A percentile compares a stretch with the other conserved stretches of the same genome.
phyloP scores from a whole-genome alignment of 441 rosid species.

The Hura crepitans region DNA sequence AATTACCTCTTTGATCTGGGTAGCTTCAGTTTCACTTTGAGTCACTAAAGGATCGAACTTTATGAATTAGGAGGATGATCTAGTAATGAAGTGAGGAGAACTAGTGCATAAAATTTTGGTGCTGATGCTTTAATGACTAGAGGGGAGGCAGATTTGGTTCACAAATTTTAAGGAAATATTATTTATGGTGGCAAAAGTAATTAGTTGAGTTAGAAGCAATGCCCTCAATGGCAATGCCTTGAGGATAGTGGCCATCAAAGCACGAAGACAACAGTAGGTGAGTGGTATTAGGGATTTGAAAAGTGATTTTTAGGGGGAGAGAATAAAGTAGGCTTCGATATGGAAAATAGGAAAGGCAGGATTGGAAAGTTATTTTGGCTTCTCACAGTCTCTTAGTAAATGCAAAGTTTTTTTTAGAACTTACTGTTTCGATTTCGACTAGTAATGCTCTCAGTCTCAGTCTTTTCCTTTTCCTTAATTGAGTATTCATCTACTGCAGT shows the following conservation, averaged over 20 bases:
- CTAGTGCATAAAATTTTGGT: conserved; percentile 9
- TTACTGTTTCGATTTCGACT: too few species aligned
- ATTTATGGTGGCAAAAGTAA: conserved; percentile 4
- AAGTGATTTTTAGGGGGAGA: too few species aligned
- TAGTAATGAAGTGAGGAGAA: conserved; percentile 31
- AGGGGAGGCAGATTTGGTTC: conserved; percentile 36
- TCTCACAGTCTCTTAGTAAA: too few species aligned
- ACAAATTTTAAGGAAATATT: conserved; percentile 23
- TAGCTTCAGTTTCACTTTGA: conserved; percentile 53
- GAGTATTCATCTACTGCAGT: too few species aligned
- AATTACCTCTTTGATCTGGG: conserved; percentile 45
- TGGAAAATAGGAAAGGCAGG: too few species aligned
- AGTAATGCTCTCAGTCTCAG: too few species aligned
- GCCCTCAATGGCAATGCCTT: conserved; percentile 51
- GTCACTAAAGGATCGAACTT: conserved; percentile 53
- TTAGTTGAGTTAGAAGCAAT: conserved; percentile 25
- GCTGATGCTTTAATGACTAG: conserved; percentile 34
- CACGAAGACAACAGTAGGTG: too few species aligned
- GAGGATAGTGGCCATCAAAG: conserved; percentile 60
- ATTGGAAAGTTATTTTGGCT: too few species aligned
- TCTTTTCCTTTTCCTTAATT: too few species aligned
- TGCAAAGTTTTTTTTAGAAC: too few species aligned
- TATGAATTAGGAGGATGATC: conserved; percentile 35
- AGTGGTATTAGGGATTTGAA: too few species aligned
- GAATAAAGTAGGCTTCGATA: too few species aligned